Evolutionary conservation across 179 eudicot species (phyloP), one percentile per base, ranked within the genome.

Genomic region (Beta lomatogona): DNA sequence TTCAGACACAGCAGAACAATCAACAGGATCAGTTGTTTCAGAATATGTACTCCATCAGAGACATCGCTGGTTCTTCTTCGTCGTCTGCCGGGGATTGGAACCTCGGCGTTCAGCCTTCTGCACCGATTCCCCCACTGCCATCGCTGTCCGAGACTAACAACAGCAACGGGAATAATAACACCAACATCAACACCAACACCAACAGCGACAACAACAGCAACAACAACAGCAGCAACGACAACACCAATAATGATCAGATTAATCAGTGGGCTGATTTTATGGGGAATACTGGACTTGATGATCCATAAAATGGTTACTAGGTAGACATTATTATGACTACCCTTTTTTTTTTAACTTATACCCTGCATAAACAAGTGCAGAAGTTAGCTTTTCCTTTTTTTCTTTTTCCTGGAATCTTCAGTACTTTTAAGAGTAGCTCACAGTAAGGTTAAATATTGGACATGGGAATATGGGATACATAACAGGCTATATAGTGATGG

Each of bases 251-350:
- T 16, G 53, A 45, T 12, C 22, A 50, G 36, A 52, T 50, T n/a
- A 52, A 68, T 11, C 77, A 52, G 54, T 83, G 86, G 86, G 70
- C 83, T 48, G 46, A 80, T 60, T 80, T 69, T 21, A 28, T 80
- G 73, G 80, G 83, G 18, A 71, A 19, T 6, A 70, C 12, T 76
- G 83, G 86, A 16, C 73, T 80, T 69, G 83, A 76, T 67, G 80
- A 79, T 7, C 80, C 86, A 67, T 83, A 28, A 79, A 36, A 6
- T 48, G 11, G 53, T 5, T 6, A 7, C 53, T 48, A 48, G 53
- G 8, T 48, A 48, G 53, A 48, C 53, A 48, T 48, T 48, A 48
- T 48, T 48, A 9, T 48, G 53, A 48, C 53, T 48, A 4, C 53
- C 53, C 53, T 9, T 48, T 36, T 28, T 28, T 25, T 48, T 48